Base-by-base conservation (phyloP, 2,329 filamentous ascomycete species). In the Fusarium buxicola region DNA sequence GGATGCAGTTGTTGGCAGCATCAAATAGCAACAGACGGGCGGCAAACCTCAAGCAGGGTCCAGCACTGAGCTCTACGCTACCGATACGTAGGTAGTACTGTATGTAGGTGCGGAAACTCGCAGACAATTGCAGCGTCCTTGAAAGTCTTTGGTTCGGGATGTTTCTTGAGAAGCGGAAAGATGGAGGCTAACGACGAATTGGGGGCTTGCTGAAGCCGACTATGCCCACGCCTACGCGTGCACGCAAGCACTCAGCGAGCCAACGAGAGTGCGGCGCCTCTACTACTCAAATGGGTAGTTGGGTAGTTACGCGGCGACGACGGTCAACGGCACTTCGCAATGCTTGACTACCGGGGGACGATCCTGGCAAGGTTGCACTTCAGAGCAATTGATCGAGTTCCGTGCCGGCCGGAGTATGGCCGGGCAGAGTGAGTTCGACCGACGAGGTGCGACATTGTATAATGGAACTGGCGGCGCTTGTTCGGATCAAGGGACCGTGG, bases 401-500 rank as follows among this genome's bases (percentile, higher is more conserved):
- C 11, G 36, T 21, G 31, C 27, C 38, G 27, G 49, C 41, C 56
- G 46, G 55, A 59, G 31, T 64, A 27, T 49, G 53, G 41, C 58
- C 43, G 44, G 28, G 24, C 25, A 6, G 27, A 16, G 12, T 13
- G 30, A 36, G 43, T 39, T 47, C 32, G 44, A 44, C 28, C 28
- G 40, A 32, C 25, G 24, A 45, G 39, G 46, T 36, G 21, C 32
- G 25, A 21, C 32, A 47, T 41, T 40, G 32, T 30, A 48, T 28
- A 21, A 10, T 32, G 38, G 21, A 39, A 50, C 27, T 24, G 46
- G 44, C 48, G 46, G 52, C 47, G 55, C 56, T 50, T 60, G 52
- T 46, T 66, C 69, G 69, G 69, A 50, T 71, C 67, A 71, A 71
- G 49, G 69, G 69, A 68, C 66, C 28, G 35, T 50, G 39, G 32